These are phyloP conservation scores for Eucalyptus guilfoylei DNA, from an alignment of 345 rosid genomes.

Conservation along the genomic window DNA sequence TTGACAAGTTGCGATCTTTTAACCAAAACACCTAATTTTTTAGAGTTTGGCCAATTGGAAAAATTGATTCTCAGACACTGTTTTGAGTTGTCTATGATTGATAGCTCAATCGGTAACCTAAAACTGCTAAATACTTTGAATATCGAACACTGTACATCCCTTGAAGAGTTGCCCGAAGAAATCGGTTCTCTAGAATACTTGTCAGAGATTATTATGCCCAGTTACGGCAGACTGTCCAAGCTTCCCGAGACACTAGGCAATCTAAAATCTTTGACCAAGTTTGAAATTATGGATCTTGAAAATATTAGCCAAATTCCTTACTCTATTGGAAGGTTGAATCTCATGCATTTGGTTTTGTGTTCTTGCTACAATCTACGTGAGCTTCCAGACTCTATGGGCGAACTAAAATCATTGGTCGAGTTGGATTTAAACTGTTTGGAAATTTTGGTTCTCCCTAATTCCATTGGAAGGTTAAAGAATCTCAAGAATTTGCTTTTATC, in stretches of 20 bases:
- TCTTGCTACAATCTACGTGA: accelerated
- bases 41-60: background rate
- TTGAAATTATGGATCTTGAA: accelerated
- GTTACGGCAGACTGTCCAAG: accelerated
- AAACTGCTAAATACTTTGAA: background rate
- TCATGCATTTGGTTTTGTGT: accelerated
- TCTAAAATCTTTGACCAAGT: no score
- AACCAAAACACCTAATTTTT: background rate
- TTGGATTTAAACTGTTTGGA: accelerated
- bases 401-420: no score
- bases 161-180: background rate
- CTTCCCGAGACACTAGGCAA: background rate
- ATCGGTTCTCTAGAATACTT: background rate
- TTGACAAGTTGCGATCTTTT: accelerated
- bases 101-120: background rate
- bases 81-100: accelerated
- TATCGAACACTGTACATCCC: accelerated
- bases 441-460: accelerated
- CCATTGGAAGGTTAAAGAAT: no score
- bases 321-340: background rate
- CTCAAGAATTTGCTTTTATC: no score
- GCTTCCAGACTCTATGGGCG: accelerated
- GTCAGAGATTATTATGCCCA: accelerated
- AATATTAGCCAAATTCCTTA: no score
- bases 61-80: background rate